These are phyloP conservation scores for Draba incana DNA, from an alignment of 345 rosid species.

Conservation along the genomic window DNA sequence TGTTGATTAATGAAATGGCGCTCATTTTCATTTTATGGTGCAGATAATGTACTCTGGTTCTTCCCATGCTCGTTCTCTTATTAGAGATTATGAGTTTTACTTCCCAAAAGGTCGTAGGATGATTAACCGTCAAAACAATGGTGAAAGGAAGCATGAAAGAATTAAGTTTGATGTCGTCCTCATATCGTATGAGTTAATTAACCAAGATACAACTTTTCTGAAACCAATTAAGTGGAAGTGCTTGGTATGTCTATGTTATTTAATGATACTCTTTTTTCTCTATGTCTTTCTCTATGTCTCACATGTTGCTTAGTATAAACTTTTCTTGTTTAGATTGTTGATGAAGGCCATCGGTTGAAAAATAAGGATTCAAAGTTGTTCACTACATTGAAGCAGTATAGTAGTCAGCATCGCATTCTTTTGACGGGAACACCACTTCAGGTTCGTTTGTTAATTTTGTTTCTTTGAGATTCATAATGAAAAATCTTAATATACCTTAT, in stretches of 20 bases:
- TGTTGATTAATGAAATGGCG: neutral
- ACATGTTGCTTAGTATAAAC: slow-evolving; percentile 27
- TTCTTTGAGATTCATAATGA: neutral
- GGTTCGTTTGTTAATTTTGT: slow-evolving; percentile 51
- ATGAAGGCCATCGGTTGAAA: slow-evolving; percentile 95
- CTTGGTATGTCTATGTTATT: slow-evolving; percentile 59
- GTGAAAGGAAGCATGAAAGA: slow-evolving; percentile 73
- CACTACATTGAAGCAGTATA: slow-evolving; percentile 67
- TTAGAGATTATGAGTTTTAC: slow-evolving; percentile 85
- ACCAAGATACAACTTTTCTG: slow-evolving; percentile 58
- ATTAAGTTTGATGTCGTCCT: slow-evolving; percentile 90
- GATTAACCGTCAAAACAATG: slow-evolving; percentile 59
- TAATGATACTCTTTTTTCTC: neutral
- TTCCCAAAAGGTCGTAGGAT: slow-evolving; percentile 59
- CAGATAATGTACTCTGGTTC: slow-evolving; percentile 90
- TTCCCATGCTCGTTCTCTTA: slow-evolving; percentile 68
- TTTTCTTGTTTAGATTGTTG: slow-evolving; percentile 70
- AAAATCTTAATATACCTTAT: neutral
- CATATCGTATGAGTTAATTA: slow-evolving; percentile 91
- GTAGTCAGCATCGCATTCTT: slow-evolving; percentile 75
- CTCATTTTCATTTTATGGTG: slow-evolving; percentile 11
- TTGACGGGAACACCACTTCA: slow-evolving; percentile 97
- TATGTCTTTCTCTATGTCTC: slow-evolving; percentile 10
- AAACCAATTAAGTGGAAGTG: slow-evolving; percentile 88
- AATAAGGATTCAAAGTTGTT: slow-evolving; percentile 88